Evolutionary conservation across 257 asterid species (phyloP), one percentile per base, ranked within the genome.

Genomic region (Solanum phureja): DNA sequence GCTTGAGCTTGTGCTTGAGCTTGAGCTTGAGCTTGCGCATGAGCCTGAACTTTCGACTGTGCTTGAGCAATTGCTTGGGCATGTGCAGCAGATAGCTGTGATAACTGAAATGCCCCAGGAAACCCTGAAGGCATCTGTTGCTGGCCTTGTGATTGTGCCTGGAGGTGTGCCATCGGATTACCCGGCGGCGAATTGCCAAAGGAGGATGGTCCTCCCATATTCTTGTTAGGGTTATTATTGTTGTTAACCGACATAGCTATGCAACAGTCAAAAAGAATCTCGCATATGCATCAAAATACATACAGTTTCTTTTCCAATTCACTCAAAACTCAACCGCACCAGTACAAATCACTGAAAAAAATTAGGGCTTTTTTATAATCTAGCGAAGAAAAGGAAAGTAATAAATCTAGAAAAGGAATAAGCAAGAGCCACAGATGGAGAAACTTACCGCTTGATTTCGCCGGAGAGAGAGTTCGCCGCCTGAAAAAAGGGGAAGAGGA

Each of bases 81-180:
- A 88, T 95, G 98, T 88, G 98, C 98, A 46, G 96, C 94, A 16
- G 96, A 90, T 86, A 97, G 92, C 89, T 93, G 95, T 52, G 95
- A 89, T 72, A 93, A 64, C 91, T 95, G 98, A 92, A 89, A 95
- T 87, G 95, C 97, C 38, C 94, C 91, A 0, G 98, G 94, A 87
- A 93, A 97, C 10, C 95, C 98, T 56, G 99, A 60, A 44, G 94
- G 94, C 58, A 91, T 31, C 87, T 93, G 98, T 88, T 94, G 98
- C 87, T 92, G 98, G n/a, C 84, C 86, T 79, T 90, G 91, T 19
- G 92, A 44, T 60, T 85, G 93, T 4, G 93, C 85, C 79, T 88
- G 93, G 37, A 90, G 91, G 44, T 90, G 93, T 85, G 89, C 91
- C 40, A 88, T 88, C 77, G 90, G 76, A 40, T 94, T 95, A 86